A percentile compares a stretch with the other conserved stretches of the same genome.
Evolutionary conservation across 768 basidiomycete genomes (phyloP).

Genomic region (Astraeus odoratus): DNA sequence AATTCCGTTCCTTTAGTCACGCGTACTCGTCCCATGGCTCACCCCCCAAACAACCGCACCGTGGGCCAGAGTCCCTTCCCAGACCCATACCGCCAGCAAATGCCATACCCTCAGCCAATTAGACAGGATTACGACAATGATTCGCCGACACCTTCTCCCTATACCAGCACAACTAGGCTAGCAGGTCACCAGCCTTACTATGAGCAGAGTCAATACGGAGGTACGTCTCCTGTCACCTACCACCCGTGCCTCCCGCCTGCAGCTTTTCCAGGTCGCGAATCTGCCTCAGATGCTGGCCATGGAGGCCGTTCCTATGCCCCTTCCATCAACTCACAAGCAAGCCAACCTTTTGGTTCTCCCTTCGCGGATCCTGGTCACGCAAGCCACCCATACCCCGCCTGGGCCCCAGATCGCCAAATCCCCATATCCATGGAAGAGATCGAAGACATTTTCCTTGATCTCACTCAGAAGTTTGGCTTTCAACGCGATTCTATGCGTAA

Average conservation of each 20-base stretch:
- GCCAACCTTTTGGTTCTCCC: conserved; percentile 50
- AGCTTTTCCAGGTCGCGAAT: conserved; percentile 16
- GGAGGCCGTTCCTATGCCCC: conserved; percentile 42
- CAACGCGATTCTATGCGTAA: conserved; percentile 95
- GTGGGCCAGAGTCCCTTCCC: conserved; percentile 23
- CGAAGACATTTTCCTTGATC: conserved; percentile 96
- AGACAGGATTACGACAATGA: conserved; percentile 39
- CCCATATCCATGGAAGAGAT: conserved; percentile 98
- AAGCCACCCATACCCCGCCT: conserved; percentile 85
- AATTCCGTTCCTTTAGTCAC: conserved; percentile 19
- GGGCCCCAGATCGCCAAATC: conserved; percentile 88
- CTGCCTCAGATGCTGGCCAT: conserved; percentile 26
- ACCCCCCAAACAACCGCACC: conserved; percentile 35
- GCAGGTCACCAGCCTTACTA: conserved; percentile 36
- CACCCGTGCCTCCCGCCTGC: not conserved
- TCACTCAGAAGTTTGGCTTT: conserved; percentile 98
- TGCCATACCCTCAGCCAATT: conserved; percentile 23
- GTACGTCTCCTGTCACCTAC: conserved; percentile 7
- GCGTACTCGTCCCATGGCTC: conserved; percentile 23
- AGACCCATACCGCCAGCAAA: conserved; percentile 16
- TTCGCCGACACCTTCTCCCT: conserved; percentile 48
- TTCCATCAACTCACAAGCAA: conserved; percentile 56
- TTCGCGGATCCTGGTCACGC: conserved; percentile 50
- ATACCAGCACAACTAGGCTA: conserved; percentile 52
- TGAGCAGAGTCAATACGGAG: conserved; percentile 20